phyloP scores from a whole-genome alignment of 2,329 filamentous ascomycete species.

The Colletotrichum australisinense region DNA sequence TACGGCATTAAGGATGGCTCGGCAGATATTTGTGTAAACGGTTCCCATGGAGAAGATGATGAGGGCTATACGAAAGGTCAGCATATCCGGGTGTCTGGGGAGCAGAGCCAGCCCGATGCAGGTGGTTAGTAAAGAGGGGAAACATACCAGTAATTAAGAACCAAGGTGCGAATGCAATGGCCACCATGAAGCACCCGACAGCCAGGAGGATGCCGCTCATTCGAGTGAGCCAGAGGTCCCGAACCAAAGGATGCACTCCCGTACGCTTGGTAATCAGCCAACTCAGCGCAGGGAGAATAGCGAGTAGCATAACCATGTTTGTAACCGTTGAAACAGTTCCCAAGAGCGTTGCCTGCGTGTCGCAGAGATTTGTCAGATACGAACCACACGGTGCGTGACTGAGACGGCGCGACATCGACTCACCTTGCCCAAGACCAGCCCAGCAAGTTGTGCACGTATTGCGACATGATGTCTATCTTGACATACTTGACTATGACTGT shows the following conservation, averaged over 20 bases:
- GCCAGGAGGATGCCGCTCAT: constrained; percentile 45
- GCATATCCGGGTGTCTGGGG: neutral
- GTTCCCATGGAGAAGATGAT: constrained; percentile 57
- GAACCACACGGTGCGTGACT: neutral
- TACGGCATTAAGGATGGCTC: constrained; percentile 63
- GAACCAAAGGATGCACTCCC: constrained; percentile 46
- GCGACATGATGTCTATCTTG: constrained; percentile 51
- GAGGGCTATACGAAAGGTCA: constrained; percentile 45
- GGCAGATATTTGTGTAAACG: constrained; percentile 55
- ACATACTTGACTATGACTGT: constrained; percentile 46
- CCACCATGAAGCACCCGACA: constrained; percentile 50
- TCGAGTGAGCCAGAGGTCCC: constrained; percentile 55
- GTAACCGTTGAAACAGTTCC: constrained; percentile 51
- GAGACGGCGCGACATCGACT: constrained; percentile 23
- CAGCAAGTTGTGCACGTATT: constrained; percentile 65
- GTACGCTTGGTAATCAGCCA: constrained; percentile 44
- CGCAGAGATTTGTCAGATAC: neutral
- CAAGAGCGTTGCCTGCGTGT: constrained; percentile 52
- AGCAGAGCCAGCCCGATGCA: neutral
- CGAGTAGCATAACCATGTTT: constrained; percentile 51
- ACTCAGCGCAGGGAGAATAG: constrained; percentile 50
- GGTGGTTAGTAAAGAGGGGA: neutral
- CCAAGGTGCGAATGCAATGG: constrained; percentile 47
- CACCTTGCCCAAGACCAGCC: constrained; percentile 58
- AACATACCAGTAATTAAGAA: constrained; percentile 43